Evolutionary conservation across 495 filamentous ascomycete species (phyloP).

Genomic region (Penicillium subrubescens): DNA sequence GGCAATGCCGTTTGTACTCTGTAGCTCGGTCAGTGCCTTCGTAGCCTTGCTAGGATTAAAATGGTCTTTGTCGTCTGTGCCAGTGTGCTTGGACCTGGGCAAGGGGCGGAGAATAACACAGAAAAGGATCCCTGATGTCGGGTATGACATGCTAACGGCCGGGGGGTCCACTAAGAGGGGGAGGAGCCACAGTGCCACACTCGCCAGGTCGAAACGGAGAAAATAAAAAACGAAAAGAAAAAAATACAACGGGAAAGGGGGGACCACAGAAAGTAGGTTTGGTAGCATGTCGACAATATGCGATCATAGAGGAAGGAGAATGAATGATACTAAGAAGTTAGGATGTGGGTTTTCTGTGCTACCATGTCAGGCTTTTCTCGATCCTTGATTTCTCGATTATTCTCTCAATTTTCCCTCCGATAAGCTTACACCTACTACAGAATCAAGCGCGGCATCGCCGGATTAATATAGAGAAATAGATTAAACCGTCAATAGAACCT

Average conservation of each 20-base stretch:
- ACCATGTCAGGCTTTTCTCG: not conserved
- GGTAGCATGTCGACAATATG: not conserved
- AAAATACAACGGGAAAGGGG: not conserved
- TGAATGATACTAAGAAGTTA: not conserved
- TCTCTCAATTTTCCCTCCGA: not conserved
- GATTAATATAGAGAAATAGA: not conserved
- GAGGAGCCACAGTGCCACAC: not conserved
- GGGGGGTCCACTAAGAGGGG: slow-evolving; percentile 10
- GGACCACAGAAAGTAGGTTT: not conserved
- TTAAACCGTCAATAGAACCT: not conserved
- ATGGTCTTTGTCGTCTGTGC: not conserved
- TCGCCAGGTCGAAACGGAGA: not conserved
- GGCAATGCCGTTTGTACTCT: not conserved
- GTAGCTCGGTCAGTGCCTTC: not conserved
- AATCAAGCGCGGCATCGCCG: not conserved
- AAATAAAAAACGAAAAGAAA: not conserved
- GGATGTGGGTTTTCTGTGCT: not conserved
- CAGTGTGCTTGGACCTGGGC: not conserved
- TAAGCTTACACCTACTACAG: not conserved
- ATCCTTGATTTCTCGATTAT: not conserved
- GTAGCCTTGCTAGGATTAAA: not conserved
- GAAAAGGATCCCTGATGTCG: not conserved
- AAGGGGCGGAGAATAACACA: slow-evolving; percentile 7
- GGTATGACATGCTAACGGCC: slow-evolving; percentile 15
- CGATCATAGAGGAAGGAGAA: not conserved